phyloP scores from a whole-genome alignment of 257 asterid species.

The Solanum megistacrolobum region DNA sequence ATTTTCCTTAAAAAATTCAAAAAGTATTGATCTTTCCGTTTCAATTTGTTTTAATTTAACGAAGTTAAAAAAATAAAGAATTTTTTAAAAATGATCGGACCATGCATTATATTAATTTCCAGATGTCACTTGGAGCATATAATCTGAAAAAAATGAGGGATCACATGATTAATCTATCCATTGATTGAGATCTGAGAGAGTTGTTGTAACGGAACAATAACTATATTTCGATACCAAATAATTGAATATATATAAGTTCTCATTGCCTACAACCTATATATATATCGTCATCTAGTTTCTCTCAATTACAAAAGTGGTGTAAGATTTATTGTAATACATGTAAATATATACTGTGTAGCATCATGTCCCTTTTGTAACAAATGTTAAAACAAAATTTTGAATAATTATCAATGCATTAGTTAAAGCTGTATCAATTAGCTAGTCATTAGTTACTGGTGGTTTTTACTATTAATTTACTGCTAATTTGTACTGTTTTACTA shows the following conservation, averaged over 20 bases:
- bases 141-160: neutral
- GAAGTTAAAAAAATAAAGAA: no score
- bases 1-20: neutral
- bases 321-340: neutral
- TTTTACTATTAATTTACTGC: neutral
- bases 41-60: no score
- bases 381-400: neutral
- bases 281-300: neutral
- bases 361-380: neutral
- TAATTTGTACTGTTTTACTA: neutral
- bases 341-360: neutral
- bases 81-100: neutral
- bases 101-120: neutral
- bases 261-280: no score
- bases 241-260: no score
- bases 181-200: no score
- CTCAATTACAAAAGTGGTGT: neutral
- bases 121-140: neutral
- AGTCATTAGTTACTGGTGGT: neutral
- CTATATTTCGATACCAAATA: no score
- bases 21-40: neutral
- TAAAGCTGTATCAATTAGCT: neutral
- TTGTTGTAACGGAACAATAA: no score
- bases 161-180: neutral
- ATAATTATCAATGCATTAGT: neutral